Evolutionary conservation across 2,329 filamentous ascomycete genomes (phyloP), one percentile per base, ranked within the genome.

Genomic region (Berkeleyomyces basicola): DNA sequence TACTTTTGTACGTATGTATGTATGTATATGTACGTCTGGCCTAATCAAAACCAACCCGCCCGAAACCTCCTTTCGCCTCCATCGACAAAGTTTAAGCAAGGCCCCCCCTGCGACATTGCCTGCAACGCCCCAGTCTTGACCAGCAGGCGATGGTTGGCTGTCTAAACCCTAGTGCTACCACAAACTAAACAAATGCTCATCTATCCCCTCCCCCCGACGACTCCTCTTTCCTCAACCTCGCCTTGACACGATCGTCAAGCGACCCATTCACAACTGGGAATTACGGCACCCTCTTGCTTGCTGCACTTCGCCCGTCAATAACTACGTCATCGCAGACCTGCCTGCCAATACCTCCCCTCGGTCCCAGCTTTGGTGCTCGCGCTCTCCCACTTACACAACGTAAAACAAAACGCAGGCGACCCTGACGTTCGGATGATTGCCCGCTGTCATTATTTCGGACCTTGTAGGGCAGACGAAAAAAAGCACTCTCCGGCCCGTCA

Each of bases 181-280:
- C 1, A 55, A 39, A 39, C 23, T 11, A 55, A 37, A 3, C 51
- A 55, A 23, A 23, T 23, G 33, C 14, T 36, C 11, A 14, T 39
- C 14, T n/a, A 55, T 55, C 51, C 39, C 49, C 49, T 53, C 51
- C 14, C 23, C 23, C 23, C 23, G 23, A 14, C 14, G 39, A 55
- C 39, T 55, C 51, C 51, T 55, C 51, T 55, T 55, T 55, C 51
- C 51, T 55, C 11, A 55, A 14, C 51, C 51, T 55, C 51, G 51
- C 23, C 23, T 23, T 2, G 23, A 23, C 23, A 55, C 51, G 51
- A 55, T 55, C 51, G 51, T 55, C 51, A 39, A 55, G 51, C 51
- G 51, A 55, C 33, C 51, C 51, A 55, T 55, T 55, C 51, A 3
- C 33, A 39, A 46, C 36, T 16, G 36, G 51, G 51, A 31, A 55